A percentile compares a stretch with the other conserved stretches of the same genome.
Conservation (phyloP, 129 eudicot genomes). For the Silybum marianum region DNA sequence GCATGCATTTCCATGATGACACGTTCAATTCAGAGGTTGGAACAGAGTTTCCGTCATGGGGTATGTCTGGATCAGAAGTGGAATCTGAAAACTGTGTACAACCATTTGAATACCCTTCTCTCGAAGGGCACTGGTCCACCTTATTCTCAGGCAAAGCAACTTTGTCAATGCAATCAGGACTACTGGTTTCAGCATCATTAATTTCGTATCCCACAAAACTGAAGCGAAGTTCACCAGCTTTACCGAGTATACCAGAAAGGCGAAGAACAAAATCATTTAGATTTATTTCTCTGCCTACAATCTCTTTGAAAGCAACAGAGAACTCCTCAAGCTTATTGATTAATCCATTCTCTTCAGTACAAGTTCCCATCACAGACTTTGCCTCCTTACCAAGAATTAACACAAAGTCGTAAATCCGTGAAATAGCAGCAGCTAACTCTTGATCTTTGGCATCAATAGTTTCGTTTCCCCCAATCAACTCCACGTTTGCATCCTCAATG, state of each 20-base stretch:
- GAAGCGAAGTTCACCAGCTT: slow-evolving; percentile 58
- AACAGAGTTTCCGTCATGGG: slow-evolving; percentile 67
- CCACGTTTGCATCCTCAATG: slow-evolving; percentile 21
- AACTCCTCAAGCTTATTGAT: slow-evolving; percentile 48
- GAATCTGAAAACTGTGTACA: slow-evolving; percentile 74
- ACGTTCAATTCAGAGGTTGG: slow-evolving; percentile 62
- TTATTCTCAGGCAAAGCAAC: slow-evolving; percentile 88
- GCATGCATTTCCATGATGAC: slow-evolving; percentile 65
- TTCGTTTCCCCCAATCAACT: slow-evolving; percentile 26
- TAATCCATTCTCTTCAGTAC: slow-evolving; percentile 54
- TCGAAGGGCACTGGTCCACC: slow-evolving; percentile 37
- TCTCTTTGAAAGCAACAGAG: slow-evolving; percentile 48
- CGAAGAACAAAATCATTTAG: slow-evolving; percentile 55
- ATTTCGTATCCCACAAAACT: slow-evolving; percentile 57
- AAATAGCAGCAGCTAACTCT: slow-evolving; percentile 61
- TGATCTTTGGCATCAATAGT: slow-evolving; percentile 18
- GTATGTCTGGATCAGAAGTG: slow-evolving; percentile 73
- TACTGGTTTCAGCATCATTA: slow-evolving; percentile 57
- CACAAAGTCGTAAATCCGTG: slow-evolving; percentile 65
- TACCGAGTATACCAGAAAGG: slow-evolving; percentile 57
- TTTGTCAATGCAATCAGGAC: slow-evolving; percentile 93
- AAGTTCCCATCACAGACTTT: slow-evolving; percentile 48
- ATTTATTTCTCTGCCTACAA: slow-evolving; percentile 31
- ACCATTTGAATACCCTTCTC: slow-evolving; percentile 55
- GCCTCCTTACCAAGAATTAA: slow-evolving; percentile 67